Evolutionary conservation across 1,284 basidiomycete species (phyloP).

Genomic region (Pyrrhoderma noxium): DNA sequence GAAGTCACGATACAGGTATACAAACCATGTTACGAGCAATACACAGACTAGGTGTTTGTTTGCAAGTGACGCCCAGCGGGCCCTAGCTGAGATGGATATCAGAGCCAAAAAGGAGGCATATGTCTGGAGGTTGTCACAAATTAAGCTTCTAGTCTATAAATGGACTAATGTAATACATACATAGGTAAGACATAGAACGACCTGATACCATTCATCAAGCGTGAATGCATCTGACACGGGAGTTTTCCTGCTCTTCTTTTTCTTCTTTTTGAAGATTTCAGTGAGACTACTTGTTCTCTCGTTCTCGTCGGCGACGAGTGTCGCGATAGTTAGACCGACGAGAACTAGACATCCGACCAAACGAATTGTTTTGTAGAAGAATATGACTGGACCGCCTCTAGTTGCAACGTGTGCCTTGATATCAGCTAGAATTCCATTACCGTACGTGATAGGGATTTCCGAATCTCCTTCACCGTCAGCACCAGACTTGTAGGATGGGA

Average conservation of each 20-base stretch:
- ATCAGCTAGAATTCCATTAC: conserved; percentile 21
- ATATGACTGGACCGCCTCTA: conserved; percentile 28
- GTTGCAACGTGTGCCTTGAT: conserved; percentile 24
- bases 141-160: neutral
- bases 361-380: conserved; percentile 31
- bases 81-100: conserved; percentile 25
- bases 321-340: conserved; percentile 31
- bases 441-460: neutral
- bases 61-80: conserved; percentile 26
- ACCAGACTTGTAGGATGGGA: conserved; percentile 1
- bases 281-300: conserved; percentile 6
- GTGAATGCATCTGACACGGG: conserved; percentile 13
- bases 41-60: conserved; percentile 32
- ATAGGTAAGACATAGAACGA: conserved; percentile 22
- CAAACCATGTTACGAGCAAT: conserved; percentile 30
- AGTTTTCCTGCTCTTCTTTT: conserved; percentile 11
- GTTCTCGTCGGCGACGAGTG: conserved; percentile 25
- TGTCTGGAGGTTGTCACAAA: conserved; percentile 15
- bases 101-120: conserved; percentile 28
- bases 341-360: conserved; percentile 31
- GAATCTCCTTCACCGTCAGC: conserved; percentile 2
- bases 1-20: conserved; percentile 58
- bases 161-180: conserved; percentile 17
- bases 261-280: conserved; percentile 13
- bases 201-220: conserved; percentile 21